These are phyloP conservation scores for Furcasterigmium sp. DNA, from an alignment of 2,329 filamentous ascomycete species.

Conservation along the genomic window DNA sequence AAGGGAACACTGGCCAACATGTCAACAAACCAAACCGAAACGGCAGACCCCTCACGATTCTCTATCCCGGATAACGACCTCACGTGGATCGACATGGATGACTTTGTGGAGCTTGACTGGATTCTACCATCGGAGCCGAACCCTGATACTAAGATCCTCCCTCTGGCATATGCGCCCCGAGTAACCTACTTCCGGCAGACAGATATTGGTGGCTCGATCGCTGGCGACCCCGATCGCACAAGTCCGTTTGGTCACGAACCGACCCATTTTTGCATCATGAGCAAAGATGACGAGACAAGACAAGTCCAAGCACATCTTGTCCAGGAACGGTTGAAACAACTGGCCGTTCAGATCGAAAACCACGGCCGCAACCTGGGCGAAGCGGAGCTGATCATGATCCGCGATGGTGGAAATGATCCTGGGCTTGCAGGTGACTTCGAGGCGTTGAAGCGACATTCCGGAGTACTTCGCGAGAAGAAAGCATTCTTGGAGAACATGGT, in stretches of 20 bases:
- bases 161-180: conserved; percentile 85
- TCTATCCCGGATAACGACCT: conserved; percentile 93
- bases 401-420: conserved; percentile 41
- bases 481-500: conserved; percentile 55
- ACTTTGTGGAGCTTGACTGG: conserved; percentile 98
- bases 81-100: conserved; percentile 98
- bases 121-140: conserved; percentile 85
- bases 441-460: conserved; percentile 49
- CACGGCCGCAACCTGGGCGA: conserved; percentile 72
- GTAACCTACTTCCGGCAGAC: conserved; percentile 98
- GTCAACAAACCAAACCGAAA: conserved; percentile 47
- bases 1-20: conserved; percentile 47
- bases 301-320: conserved; percentile 84
- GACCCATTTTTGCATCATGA: conserved; percentile 95
- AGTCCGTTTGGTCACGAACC: conserved; percentile 91
- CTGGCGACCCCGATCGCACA: conserved; percentile 73
- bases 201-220: conserved; percentile 76
- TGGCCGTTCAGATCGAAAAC: conserved; percentile 70
- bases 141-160: conserved; percentile 89
- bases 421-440: conserved; percentile 55
- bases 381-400: conserved; percentile 62
- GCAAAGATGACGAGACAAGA: conserved; percentile 80
- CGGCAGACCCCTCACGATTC: conserved; percentile 77
- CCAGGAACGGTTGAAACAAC: conserved; percentile 69
- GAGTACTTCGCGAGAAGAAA: conserved; percentile 52